Conservation (phyloP, 2,329 filamentous ascomycete species). For the Aspergillus brunneoviolaceus region DNA sequence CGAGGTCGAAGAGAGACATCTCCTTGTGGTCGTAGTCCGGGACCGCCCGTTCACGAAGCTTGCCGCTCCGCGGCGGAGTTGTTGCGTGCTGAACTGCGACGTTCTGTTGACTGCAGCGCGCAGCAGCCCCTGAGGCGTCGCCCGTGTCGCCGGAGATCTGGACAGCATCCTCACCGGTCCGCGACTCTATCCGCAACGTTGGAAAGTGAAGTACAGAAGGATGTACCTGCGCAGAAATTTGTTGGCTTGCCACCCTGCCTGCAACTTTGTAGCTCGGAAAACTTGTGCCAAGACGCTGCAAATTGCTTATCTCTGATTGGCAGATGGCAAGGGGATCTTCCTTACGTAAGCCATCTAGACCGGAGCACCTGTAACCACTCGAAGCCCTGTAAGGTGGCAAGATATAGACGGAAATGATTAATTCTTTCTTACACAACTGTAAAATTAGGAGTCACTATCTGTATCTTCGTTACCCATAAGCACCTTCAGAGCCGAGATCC, state of each 20-base stretch:
- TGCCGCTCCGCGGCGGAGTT: constrained; percentile 26
- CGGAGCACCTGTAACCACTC: too few relatives aligned
- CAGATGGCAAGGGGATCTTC: not conserved
- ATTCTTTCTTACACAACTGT: not conserved
- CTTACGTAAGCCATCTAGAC: constrained; percentile 5
- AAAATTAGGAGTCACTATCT: constrained; percentile 33
- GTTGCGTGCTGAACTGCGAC: constrained; percentile 22
- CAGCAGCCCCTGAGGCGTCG: constrained; percentile 29
- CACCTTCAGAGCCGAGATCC: constrained; percentile 69
- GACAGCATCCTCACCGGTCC: constrained; percentile 36
- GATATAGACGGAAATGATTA: too few relatives aligned
- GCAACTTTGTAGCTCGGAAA: constrained; percentile 24
- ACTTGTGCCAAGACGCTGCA: constrained; percentile 30
- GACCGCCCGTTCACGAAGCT: constrained; percentile 20
- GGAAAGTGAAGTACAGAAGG: constrained; percentile 10
- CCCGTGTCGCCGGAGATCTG: constrained; percentile 30
- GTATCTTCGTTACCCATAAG: constrained; percentile 69
- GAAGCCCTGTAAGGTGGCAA: too few relatives aligned
- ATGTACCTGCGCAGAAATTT: constrained; percentile 9
- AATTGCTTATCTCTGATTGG: constrained; percentile 32
- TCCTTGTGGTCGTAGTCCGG: constrained; percentile 15
- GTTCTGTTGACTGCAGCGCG: constrained; percentile 22
- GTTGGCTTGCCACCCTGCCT: not conserved
- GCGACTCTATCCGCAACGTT: not conserved
- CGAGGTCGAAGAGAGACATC: constrained; percentile 1